These are phyloP conservation scores for Nannochloropsis granulata DNA, from an alignment of 108 stramenopile species.

Conservation along the genomic window DNA sequence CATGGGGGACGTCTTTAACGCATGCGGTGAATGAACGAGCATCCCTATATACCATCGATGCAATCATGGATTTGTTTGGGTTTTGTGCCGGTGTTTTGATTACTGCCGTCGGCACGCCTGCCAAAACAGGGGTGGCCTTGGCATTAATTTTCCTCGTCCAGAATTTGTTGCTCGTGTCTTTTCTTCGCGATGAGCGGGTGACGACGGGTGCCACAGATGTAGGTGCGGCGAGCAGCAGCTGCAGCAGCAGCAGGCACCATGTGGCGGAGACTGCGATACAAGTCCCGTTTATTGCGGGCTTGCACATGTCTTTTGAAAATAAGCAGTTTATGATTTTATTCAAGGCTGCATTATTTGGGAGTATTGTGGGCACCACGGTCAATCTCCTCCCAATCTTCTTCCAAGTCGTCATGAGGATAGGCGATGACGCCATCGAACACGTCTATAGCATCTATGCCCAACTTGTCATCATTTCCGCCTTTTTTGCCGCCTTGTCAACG, in stretches of 20 bases:
- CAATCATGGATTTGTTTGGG: not conserved
- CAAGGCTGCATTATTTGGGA: not conserved
- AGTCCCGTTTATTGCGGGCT: not conserved
- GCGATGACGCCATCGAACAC: not conserved
- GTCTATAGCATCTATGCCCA: not conserved
- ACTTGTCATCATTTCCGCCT: not conserved
- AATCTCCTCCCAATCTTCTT: not conserved
- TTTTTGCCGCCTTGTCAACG: not conserved
- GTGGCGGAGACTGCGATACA: not conserved
- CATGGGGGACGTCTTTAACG: not conserved
- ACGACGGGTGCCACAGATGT: not conserved
- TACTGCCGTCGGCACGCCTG: not conserved
- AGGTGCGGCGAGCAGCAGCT: not conserved
- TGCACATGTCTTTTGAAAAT: not conserved
- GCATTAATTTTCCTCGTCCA: not conserved
- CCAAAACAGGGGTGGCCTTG: not conserved
- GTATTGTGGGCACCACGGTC: not conserved
- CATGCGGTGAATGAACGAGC: not conserved
- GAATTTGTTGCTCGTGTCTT: not conserved
- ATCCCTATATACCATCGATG: not conserved
- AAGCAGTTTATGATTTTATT: not conserved
- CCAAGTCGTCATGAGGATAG: not conserved
- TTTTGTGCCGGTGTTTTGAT: not conserved
- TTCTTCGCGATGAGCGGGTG: not conserved
- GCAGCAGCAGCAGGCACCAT: no score